A percentile compares a stretch with the other conserved stretches of the same genome.
These are phyloP conservation scores for Suillus brevipes DNA, from an alignment of 768 basidiomycete species.

Conservation along the genomic window DNA sequence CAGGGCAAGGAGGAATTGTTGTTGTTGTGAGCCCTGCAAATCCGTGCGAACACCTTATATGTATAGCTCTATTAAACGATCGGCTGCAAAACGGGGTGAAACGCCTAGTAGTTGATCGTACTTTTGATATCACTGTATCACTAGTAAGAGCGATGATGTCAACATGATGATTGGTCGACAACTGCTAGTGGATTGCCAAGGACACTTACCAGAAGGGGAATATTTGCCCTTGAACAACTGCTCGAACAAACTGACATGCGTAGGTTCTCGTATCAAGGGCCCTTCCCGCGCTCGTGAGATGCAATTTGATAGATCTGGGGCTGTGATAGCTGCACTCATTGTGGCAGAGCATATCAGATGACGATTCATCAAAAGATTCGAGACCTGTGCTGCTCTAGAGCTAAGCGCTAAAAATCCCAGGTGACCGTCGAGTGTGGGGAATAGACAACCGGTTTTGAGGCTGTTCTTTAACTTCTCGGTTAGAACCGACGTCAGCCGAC, in stretches of 20 bases:
- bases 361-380: constrained; percentile 1
- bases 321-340: background rate
- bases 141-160: background rate
- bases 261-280: background rate
- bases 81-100: background rate
- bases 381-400: background rate
- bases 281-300: background rate
- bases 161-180: background rate
- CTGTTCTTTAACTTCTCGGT: no score
- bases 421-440: background rate
- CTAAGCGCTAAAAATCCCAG: background rate
- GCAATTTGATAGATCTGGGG: background rate
- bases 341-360: background rate
- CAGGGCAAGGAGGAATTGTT: background rate
- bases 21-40: background rate
- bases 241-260: background rate
- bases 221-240: background rate
- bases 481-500: no score
- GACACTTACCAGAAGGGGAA: background rate
- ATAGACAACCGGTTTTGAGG: no score
- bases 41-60: constrained; percentile 1
- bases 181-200: background rate
- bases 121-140: background rate
- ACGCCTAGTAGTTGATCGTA: background rate
- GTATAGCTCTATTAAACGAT: background rate